Evolutionary conservation across 2,329 filamentous ascomycete species (phyloP), one percentile per base, ranked within the genome.

Genomic region (Fusarium heterosporum): DNA sequence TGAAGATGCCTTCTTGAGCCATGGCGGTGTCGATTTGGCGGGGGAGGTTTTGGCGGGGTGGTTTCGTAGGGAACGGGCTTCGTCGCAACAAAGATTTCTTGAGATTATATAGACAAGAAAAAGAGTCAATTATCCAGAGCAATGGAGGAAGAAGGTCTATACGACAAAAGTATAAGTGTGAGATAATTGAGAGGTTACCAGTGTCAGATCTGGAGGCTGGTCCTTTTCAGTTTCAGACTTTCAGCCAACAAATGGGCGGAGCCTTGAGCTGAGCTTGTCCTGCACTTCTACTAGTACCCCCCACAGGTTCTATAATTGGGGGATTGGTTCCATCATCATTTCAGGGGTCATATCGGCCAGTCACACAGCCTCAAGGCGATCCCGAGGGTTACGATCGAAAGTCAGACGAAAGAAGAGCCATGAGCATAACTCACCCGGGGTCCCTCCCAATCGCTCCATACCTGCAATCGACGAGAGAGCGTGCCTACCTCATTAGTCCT

Each of bases 1-100:
- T 86, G 85, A 97, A 97, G 77, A 97, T 91, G 34, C 88, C 90
- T 70, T 86, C 67, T 58, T 73, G 65, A 64, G 70, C 64, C 72
- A 74, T 74, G 59, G 72, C 62, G 72, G 65, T 71, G 71, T 66
- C 67, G 68, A 48, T 60, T 63, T 72, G 59, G 59, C 32, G 56
- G 61, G 50, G 64, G 41, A 12, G 26, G 25, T 56, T 61, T 54
- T 47, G 41, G 49, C 43, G 43, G 52, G 48, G 59, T 70, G 46
- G 70, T 43, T 42, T 51, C 56, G 49, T 43, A 53, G 40, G 61
- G 22, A 11, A 39, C 22, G 19, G 38, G 34, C 26, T 54, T 36
- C 38, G 49, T 40, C 17, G 55, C n/a, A n/a, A 29, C 36, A 29
- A 30, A 25, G 32, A 36, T 17, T 26, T 22, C 26, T 30, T 26